Base-by-base conservation (phyloP, 2,329 filamentous ascomycete genomes). In the Pseudopithomyces chartarum region DNA sequence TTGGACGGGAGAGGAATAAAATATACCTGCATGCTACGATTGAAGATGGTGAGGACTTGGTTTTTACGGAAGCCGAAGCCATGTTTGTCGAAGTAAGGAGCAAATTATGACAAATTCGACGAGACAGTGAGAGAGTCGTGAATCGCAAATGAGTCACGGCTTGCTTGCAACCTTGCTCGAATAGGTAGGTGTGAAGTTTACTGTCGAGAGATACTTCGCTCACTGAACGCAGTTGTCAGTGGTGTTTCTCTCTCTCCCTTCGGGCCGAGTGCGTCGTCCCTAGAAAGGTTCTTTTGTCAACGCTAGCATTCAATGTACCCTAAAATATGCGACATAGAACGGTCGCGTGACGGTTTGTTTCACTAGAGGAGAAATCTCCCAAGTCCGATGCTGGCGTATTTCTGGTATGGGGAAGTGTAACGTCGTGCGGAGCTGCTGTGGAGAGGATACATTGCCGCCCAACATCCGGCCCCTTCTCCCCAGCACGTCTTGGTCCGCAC, bases 1-100 rank as follows among this genome's bases (percentile, higher is more conserved):
- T 76, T 19, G 81, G 76, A 65, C 67, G 73, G 11, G 82, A 85
- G 42, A 82, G 83, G 3, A 79, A 84, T 61, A 88, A 88, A 74
- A 73, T 80, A 17, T 85, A 75, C 62, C 68, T 82, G 7, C 75
- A 76, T 46, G 82, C 76, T 1, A 77, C 76, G 32, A 70, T 88
- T 19, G 81, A 83, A 66, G 78, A 84, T 57, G 80, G 78, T 1
- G 63, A 78, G 2, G 81, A 82, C 1, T 73, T 64, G 2, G 72
- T 84, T 36, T 76, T 84, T 65, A 81, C 85, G 5, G 78, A 66
- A 19, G 83, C 76, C 1, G 84, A 87, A 29, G 80, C 76, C n/a
- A 64, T 88, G 62, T 88, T 84, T 64, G 68, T 82, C 29, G 63
- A 67, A 49, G 46, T 65, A 23, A 67, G 59, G 52, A 58, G 54